These are phyloP conservation scores for Waltergamsia citrina DNA, from an alignment of 2,329 filamentous ascomycete genomes.

Conservation along the genomic window DNA sequence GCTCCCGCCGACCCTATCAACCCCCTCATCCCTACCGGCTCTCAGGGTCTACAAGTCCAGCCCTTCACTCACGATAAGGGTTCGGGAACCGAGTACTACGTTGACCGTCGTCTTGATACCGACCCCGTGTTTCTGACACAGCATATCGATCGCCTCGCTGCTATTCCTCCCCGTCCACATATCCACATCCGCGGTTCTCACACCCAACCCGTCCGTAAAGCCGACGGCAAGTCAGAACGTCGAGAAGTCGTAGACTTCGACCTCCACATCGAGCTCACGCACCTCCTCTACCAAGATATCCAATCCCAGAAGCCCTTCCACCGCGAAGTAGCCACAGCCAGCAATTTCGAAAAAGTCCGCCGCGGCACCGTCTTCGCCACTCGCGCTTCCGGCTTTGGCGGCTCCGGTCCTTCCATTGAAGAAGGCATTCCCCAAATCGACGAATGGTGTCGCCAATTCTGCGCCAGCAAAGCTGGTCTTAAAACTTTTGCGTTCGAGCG, in stretches of 20 bases:
- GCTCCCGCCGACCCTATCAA: conserved; percentile 7
- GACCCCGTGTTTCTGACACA: conserved; percentile 31
- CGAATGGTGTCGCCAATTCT: conserved; percentile 63
- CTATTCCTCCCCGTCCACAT: conserved; percentile 40
- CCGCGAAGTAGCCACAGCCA: conserved; percentile 28
- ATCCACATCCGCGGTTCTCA: conserved; percentile 46
- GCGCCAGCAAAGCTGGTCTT: conserved; percentile 44
- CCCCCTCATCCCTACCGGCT: conserved; percentile 13
- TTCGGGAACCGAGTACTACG: conserved; percentile 28
- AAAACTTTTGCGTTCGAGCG: conserved; percentile 46
- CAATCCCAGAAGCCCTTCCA: conserved; percentile 18
- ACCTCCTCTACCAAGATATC: conserved; percentile 42
- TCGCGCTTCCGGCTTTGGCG: conserved; percentile 34
- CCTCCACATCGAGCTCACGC: conserved; percentile 47
- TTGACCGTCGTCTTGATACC: conserved; percentile 33
- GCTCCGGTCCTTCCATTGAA: conserved; percentile 14
- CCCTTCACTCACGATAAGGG: conserved; percentile 19
- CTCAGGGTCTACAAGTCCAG: conserved; percentile 11
- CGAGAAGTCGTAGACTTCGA: conserved; percentile 48
- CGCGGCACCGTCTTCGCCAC: conserved; percentile 54
- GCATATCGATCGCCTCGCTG: conserved; percentile 33
- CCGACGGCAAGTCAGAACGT: conserved; percentile 29
- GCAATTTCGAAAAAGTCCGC: conserved; percentile 49
- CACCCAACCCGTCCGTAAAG: conserved; percentile 27
- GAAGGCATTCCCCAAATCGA: conserved; percentile 19